Base-by-base conservation (phyloP, 768 basidiomycete species). In the Lepiota venenata region DNA sequence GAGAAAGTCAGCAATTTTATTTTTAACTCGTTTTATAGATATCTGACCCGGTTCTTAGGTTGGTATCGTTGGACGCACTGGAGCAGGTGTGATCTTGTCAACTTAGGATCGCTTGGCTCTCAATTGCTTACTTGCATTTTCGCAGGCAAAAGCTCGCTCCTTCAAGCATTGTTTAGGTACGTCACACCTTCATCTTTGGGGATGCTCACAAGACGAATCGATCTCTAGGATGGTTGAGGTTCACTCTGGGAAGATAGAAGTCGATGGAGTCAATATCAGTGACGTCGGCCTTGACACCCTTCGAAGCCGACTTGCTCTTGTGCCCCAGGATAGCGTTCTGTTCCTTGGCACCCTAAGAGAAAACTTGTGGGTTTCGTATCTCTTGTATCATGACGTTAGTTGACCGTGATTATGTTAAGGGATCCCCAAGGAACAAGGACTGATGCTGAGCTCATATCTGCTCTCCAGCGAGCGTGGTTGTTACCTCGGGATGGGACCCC, bases 291-390 rank as follows among this genome's bases (percentile, higher is more conserved):
- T 89, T 7, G 76, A 81, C 54, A 73, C 63, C 14, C 70, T 87
- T 1, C 74, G 85, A 4, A 66, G 68, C 20, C 71, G 77, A 15
- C 65, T 89, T 2, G 81, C 85, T 3, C 75, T 89, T 38, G 86
- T 91, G 11, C 88, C 87, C 0, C 88, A 88, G 66, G 82, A 85
- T 42, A 73, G 71, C 15, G 74, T 77, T 15, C 63, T 84, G n/a
- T 85, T 83, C 64, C 58, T 75, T 12, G 78, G 78, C 0, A 77
- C 77, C 0, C 56, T 80, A 36, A 65, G 81, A 57, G 67, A 82
- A 57, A 77, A 78, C 65, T 55, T 80, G 79, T 63, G 44, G 35
- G 51, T 51, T 14, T 56, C 16, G 12, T 29, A 12, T 21, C 36
- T 45, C 18, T 36, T 81, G 54, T 12, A 22, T n/a, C 21, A 41